Evolutionary conservation across 208 protist genomes (phyloP), one percentile per base, ranked within the genome.

Genomic region (Leishmania amazonensis): DNA sequence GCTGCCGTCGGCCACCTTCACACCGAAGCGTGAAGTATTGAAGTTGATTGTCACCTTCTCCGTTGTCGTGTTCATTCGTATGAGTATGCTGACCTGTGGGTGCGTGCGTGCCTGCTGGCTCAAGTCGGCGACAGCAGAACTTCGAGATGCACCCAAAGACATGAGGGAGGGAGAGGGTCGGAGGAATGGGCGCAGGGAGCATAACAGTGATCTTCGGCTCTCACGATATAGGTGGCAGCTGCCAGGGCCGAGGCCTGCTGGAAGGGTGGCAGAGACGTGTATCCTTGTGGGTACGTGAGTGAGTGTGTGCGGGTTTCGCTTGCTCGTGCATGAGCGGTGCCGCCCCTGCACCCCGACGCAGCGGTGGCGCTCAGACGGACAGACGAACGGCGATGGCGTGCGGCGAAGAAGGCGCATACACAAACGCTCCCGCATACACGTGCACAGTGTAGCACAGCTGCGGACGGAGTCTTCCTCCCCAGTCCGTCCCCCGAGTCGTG

Each of bases 31-130:
- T 38, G 85, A 76, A 2, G 87, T 90, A 78, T 90, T 90, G 65
- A 95, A 90, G 75, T 77, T 88, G 45, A 95, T 67, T 0, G 87
- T 92, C 51, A 95, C 88, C 67, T 93, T 95, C 49, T 88, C 83
- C 64, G 47, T 42, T 47, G 84, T 45, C 5, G 65, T 79, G 49
- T 80, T 84, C 77, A 82, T 82, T 24, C 38, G 15, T 38, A 57
- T 67, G 19, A 24, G 38, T 75, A 24, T 57, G 71, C 17, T 38
- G 21, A 13, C 6, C 15, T 9, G 58, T 64, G 71, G 8, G 45
- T 47, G 45, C 40, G 57, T 24, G 24, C 1, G 57, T 62, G 57
- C 28, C 1, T 72, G 31, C 71, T 28, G 13, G 49, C 51, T 24
- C n/a, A 40, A 49, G 15, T 31, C 9, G 5, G 21, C 28, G 42